These are phyloP conservation scores for Scleroderma bovista DNA, from an alignment of 768 basidiomycete species.

Conservation along the genomic window DNA sequence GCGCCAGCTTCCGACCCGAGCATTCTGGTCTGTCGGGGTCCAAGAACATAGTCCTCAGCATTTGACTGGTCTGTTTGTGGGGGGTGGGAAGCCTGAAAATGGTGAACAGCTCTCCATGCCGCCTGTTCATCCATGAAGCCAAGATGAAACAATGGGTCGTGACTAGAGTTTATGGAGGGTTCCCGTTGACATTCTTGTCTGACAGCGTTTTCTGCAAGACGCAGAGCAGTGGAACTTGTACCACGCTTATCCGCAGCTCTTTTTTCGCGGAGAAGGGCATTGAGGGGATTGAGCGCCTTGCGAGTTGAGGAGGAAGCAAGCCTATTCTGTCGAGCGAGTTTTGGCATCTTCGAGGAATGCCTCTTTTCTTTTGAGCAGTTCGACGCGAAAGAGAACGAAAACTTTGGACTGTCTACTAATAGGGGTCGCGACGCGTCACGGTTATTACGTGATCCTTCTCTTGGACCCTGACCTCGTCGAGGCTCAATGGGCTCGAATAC, in stretches of 20 bases:
- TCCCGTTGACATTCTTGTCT: constrained; percentile 28
- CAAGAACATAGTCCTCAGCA: constrained; percentile 33
- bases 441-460: too few species aligned
- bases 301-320: constrained; percentile 1
- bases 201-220: constrained; percentile 40
- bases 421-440: too few species aligned
- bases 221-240: constrained; percentile 37
- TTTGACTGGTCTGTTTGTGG: constrained; percentile 1
- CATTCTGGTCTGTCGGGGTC: constrained; percentile 27
- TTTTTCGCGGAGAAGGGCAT: constrained; percentile 52
- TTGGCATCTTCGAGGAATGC: too few species aligned
- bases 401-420: too few species aligned
- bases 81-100: constrained; percentile 13
- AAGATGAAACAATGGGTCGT: constrained; percentile 20
- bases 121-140: constrained; percentile 34
- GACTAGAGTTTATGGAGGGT: constrained; percentile 8
- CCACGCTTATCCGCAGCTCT: constrained; percentile 23
- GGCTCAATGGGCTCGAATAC: too few species aligned
- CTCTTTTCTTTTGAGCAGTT: too few species aligned
- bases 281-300: constrained; percentile 44
- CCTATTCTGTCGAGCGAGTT: too few species aligned
- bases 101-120: constrained; percentile 31
- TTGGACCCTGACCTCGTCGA: too few species aligned
- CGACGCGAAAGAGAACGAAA: too few species aligned
- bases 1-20: constrained; percentile 31